Percentiles rank a stretch among this genome's conserved stretches.
These are phyloP conservation scores for Tephrocybe sp. DNA, from an alignment of 768 basidiomycete genomes.

Conservation along the genomic window DNA sequence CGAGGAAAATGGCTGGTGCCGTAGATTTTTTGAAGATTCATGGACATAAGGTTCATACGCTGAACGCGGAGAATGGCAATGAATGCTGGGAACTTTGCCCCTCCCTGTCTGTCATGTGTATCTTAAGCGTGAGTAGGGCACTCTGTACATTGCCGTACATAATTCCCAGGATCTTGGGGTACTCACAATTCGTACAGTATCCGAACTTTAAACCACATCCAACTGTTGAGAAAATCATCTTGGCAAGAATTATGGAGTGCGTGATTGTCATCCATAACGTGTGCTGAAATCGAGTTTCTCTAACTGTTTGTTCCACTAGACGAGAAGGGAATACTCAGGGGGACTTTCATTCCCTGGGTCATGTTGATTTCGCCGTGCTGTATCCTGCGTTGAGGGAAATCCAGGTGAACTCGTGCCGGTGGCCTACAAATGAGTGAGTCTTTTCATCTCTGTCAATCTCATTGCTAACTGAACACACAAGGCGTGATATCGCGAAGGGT, in stretches of 20 bases:
- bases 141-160: no score
- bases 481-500: conserved; percentile 1
- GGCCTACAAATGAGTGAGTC: conserved; percentile 7
- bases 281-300: not conserved
- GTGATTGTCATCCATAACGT: not conserved
- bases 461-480: not conserved
- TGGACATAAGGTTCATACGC: not conserved
- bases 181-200: not conserved
- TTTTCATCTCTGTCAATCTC: not conserved
- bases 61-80: not conserved
- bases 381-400: conserved; percentile 3
- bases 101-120: not conserved
- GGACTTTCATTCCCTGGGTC: not conserved
- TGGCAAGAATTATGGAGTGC: not conserved
- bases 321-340: not conserved
- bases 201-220: not conserved
- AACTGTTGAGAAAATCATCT: not conserved
- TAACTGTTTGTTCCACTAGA: not conserved
- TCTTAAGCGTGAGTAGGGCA: not conserved
- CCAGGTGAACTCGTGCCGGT: not conserved
- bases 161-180: not conserved
- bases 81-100: conserved; percentile 4
- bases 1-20: conserved; percentile 1
- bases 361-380: not conserved
- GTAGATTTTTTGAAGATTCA: not conserved